Base-by-base conservation (phyloP, 148 eudicot species). In the Rhododendron vialii region DNA sequence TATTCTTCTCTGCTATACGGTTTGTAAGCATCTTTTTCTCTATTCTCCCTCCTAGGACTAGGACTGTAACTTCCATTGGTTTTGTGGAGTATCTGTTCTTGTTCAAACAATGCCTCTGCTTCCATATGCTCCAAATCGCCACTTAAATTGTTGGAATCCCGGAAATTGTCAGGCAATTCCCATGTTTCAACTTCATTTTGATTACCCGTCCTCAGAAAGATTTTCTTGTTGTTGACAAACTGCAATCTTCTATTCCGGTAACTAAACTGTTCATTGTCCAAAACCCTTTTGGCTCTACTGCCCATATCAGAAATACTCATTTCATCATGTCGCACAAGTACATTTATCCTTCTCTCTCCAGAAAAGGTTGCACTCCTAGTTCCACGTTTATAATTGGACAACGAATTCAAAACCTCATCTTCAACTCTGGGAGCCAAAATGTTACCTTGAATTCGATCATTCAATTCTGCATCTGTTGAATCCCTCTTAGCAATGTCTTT, bases 401-500 rank as follows among this genome's bases (percentile, higher is more conserved):
- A 78, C 4, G 91, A 83, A 45, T 82, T 88, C 41, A 50, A 17
- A 84, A 30, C 76, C 84, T 84, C 77, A 51, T 87, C 87, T 84
- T 92, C 90, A 65, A 77, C 89, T 75, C 50, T 50, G 18, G 87
- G 82, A 81, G 84, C 88, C 45, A 82, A 88, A 65, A 87, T 74
- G 80, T 88, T 86, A 2, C 65, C 90, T 80, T 0, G 82, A 24
- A 74, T 84, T 80, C 26, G 87, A 80, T 85, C 82, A 87, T 84
- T 85, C 13, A 82, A 81, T 82, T 89, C 93, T 73, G 81, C 88
- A 53, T 78, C 77, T 33, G 45, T n/a, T 36, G 28, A 53, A 51
- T 88, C 94, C 84, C 79, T 93, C 85, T 87, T 90, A 17, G 74
- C 86, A 82, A 77, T n/a, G 63, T 90, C 87, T 88, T 91, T 93